Base-by-base conservation (phyloP, 2,329 filamentous ascomycete species). In the Myriosclerotinia duriaeana region DNA sequence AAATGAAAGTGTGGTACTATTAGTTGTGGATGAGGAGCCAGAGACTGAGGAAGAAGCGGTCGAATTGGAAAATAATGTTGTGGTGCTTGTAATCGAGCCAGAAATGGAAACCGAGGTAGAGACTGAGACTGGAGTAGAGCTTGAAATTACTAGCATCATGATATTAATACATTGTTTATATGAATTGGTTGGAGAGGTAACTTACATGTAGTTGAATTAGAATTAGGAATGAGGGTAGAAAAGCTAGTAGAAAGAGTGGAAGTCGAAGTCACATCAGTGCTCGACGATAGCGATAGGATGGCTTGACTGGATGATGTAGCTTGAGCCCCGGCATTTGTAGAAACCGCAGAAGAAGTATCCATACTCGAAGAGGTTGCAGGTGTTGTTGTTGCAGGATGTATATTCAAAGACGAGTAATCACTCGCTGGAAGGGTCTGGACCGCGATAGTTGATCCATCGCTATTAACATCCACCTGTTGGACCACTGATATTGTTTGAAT, bases 171-270 rank as follows among this genome's bases (percentile, higher is more conserved):
- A 54, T 67, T 52, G 44, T 17, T 73, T 14, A 11, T 30, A 11
- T 55, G 38, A 8, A 64, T 34, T 17, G 38, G 15, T 44, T n/a
- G 15, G n/a, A 40, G n/a, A 20, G 9, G n/a, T 26, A 44, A 68
- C 74, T 70, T 68, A 76, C 74, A 69, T 50, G 71, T 71, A 50
- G 72, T 74, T 56, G 73, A 73, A 75, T 75, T 76, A 73, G 71
- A 69, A 66, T 64, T 71, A 65, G 67, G 69, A 68, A 64, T 65
- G 66, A 72, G 65, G 14, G 73, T 74, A 65, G 73, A 64, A 70
- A 75, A 75, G 64, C 60, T 72, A 36, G 70, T 69, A 38, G 71
- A 74, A 72, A 64, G 71, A 74, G 66, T 67, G 70, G 73, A 71
- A 60, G 73, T 72, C 67, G 65, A 67, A 36, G 68, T 64, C 62